Conservation (phyloP, 2,329 filamentous ascomycete genomes). For the Helotiales sp. region DNA sequence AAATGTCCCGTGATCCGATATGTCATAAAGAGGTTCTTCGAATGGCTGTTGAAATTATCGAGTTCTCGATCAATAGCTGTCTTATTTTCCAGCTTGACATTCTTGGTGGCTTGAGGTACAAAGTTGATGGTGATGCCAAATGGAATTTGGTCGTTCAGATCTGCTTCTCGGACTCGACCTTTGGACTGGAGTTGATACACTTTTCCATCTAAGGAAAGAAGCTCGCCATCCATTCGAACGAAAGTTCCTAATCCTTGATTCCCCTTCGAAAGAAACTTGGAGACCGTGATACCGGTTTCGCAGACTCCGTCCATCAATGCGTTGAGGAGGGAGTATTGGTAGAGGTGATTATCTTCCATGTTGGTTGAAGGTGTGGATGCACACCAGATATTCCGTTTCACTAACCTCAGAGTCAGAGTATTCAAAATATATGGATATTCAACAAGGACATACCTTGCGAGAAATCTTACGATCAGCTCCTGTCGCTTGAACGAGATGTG, state of each 20-base stretch:
- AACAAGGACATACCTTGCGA: no score
- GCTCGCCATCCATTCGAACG: constrained; percentile 43
- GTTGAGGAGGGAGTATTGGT: constrained; percentile 44
- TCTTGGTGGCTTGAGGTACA: constrained; percentile 27
- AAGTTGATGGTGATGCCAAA: constrained; percentile 39
- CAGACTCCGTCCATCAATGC: constrained; percentile 46
- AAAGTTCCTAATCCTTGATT: constrained; percentile 52
- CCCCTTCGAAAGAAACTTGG: constrained; percentile 46
- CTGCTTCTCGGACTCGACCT: constrained; percentile 37
- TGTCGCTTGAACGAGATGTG: no score
- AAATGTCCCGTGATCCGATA: constrained; percentile 32
- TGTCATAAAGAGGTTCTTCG: constrained; percentile 33
- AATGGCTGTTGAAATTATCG: constrained; percentile 20
- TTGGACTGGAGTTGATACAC: constrained; percentile 43
- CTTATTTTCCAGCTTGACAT: constrained; percentile 25
- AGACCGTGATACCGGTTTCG: constrained; percentile 46
- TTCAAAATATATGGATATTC: no score
- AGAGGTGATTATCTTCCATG: constrained; percentile 27
- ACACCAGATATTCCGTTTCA: not conserved
- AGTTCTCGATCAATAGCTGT: constrained; percentile 10
- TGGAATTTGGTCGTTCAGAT: constrained; percentile 38
- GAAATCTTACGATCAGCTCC: no score
- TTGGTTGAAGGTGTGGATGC: not conserved
- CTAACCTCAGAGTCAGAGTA: not conserved
- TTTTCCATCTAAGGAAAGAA: constrained; percentile 42